Base-by-base conservation (phyloP, 257 asterid species). In the Mentha longifolia region DNA sequence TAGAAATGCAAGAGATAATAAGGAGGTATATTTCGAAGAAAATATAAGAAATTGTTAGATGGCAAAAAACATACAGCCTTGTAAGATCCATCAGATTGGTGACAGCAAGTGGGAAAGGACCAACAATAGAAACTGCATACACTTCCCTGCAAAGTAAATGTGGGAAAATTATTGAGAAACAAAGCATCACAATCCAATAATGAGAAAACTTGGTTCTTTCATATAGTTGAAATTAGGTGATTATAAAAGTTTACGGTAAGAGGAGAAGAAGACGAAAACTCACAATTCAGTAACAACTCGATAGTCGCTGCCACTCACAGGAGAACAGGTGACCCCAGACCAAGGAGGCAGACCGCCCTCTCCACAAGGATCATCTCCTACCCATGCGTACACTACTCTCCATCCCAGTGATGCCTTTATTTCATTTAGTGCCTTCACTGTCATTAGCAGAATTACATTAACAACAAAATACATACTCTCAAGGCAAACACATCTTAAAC, bases 321-420 rank as follows among this genome's bases (percentile, higher is more conserved):
- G 77, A 75, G 97, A 82, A 75, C 97, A 92, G 1, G 95, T 92
- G 64, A 94, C 98, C 45, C 97, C 97, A 51, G 97, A 85, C 98
- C 98, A 92, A 7, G 98, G 89, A 33, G 96, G 98, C 83, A 92
- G 84, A 76, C 85, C 98, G 67, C 98, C 97, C 71, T 89, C 97
- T 81, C 96, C 99, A 74, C 99, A 94, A 51, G 99, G 99, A 87
- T 94, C 97, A 77, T 91, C 99, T 35, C 99, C 99, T 51, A 92
- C 97, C 99, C 98, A 92, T 0, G 99, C 96, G 37, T 95, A 92
- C 60, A 95, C 97, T 82, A 95, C 99, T 81, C 99, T 90, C 99
- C 99, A 95, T 61, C 99, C 99, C 66, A 95, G 92, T 33, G 94
- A 95, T 41, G 99, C 97, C 84, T 95, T 95, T 69, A 95, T 89